Evolutionary conservation across 371 early-diverging fungal genomes (phyloP).

Genomic region (Rhizopus arrhizus): DNA sequence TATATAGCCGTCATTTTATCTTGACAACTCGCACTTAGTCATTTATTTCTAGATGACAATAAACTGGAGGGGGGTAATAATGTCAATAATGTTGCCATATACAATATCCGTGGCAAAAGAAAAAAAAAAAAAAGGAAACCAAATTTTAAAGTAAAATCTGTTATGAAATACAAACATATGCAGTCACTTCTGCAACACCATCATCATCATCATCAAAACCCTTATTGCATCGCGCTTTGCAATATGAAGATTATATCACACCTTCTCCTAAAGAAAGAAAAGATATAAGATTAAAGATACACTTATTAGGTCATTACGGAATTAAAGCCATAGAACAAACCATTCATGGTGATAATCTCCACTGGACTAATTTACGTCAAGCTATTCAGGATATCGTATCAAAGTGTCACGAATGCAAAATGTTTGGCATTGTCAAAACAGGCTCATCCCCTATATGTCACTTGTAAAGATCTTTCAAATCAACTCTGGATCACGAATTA

Average conservation of each 20-base stretch:
- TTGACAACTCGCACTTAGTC: neutral
- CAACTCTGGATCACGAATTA: too few relatives aligned
- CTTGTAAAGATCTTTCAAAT: too few relatives aligned
- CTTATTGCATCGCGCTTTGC: neutral
- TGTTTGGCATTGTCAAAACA: neutral
- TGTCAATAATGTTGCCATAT: neutral
- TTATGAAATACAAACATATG: neutral
- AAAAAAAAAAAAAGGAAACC: neutral
- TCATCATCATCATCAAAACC: neutral
- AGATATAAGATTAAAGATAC: conserved; percentile 1
- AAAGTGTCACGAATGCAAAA: neutral
- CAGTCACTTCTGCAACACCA: neutral
- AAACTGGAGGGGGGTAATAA: neutral
- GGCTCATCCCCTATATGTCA: neutral
- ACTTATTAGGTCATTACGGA: conserved; percentile 11
- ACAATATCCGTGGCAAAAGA: neutral
- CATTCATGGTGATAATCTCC: conserved; percentile 2
- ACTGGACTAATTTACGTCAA: conserved; percentile 1
- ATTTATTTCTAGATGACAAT: neutral
- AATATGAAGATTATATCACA: conserved; percentile 11
- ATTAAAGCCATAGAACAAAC: conserved; percentile 5
- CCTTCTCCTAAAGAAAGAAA: conserved; percentile 3
- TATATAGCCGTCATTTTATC: neutral
- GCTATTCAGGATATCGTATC: neutral
- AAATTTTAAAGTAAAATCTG: neutral